These are phyloP conservation scores for Phytopythium cucurbitacearum DNA, from an alignment of 352 stramenopile species.

Conservation along the genomic window DNA sequence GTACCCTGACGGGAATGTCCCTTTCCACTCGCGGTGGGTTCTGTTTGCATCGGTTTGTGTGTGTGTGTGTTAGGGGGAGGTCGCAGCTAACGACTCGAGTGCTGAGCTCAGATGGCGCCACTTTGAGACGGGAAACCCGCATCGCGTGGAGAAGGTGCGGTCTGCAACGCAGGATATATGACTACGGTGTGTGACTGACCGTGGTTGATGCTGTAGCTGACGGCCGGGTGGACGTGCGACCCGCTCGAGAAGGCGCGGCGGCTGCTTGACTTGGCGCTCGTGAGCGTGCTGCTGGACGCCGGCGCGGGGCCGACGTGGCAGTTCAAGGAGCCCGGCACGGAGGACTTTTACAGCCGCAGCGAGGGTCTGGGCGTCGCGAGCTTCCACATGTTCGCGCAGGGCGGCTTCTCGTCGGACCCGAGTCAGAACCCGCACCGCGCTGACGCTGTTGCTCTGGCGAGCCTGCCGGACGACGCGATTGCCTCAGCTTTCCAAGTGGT, in stretches of 20 bases:
- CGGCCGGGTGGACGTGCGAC: conserved; percentile 43
- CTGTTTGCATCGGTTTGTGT: neutral
- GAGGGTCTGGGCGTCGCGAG: conserved; percentile 80
- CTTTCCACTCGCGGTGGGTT: conserved; percentile 68
- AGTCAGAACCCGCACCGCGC: conserved; percentile 34
- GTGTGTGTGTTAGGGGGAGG: neutral
- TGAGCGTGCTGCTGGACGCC: conserved; percentile 78
- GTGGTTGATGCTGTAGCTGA: conserved; percentile 18
- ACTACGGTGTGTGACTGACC: neutral
- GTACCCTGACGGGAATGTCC: conserved; percentile 56
- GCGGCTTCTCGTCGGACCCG: conserved; percentile 62
- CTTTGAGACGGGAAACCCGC: conserved; percentile 74
- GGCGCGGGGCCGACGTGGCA: conserved; percentile 66
- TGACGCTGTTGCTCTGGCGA: conserved; percentile 54
- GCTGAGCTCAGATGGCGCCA: conserved; percentile 38
- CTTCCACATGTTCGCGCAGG: conserved; percentile 80
- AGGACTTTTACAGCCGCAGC: conserved; percentile 65
- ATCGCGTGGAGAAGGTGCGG: conserved; percentile 40
- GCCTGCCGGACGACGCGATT: conserved; percentile 57
- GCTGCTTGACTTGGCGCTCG: conserved; percentile 71
- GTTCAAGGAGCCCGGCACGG: conserved; percentile 63
- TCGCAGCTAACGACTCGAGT: neutral
- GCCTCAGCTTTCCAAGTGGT: conserved; percentile 81
- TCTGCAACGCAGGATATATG: neutral
- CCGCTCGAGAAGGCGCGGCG: conserved; percentile 47